A percentile compares a stretch with the other conserved stretches of the same genome.
phyloP scores from a whole-genome alignment of 2,329 filamentous ascomycete species.

The Microcera coccophila region DNA sequence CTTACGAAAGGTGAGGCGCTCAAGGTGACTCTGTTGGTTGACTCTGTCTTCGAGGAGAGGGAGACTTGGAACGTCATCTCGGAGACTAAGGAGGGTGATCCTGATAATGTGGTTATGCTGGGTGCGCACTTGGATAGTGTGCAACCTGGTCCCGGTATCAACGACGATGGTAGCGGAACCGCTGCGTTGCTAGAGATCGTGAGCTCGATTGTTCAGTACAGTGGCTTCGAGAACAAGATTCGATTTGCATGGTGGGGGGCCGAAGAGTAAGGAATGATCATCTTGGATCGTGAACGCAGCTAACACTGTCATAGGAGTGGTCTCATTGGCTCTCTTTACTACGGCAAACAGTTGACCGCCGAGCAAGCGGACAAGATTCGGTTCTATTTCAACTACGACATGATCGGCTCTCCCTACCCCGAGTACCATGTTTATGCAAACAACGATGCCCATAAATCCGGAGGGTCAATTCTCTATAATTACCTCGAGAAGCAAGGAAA shows the following conservation, averaged over 20 bases:
- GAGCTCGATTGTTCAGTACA: slow-evolving; percentile 35
- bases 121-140: slow-evolving; percentile 42
- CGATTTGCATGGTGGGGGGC: slow-evolving; percentile 43
- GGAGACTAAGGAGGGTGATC: slow-evolving; percentile 41
- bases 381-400: slow-evolving; percentile 69
- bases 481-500: slow-evolving; percentile 36
- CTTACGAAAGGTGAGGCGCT: slow-evolving; percentile 34
- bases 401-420: slow-evolving; percentile 53
- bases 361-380: slow-evolving; percentile 52
- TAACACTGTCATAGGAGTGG: slow-evolving; percentile 30
- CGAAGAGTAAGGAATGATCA: slow-evolving; percentile 32
- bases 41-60: slow-evolving; percentile 35
- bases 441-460: slow-evolving; percentile 36
- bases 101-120: slow-evolving; percentile 40
- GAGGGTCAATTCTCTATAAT: slow-evolving; percentile 33
- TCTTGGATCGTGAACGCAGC: background rate
- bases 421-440: slow-evolving; percentile 39
- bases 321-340: slow-evolving; percentile 43
- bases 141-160: slow-evolving; percentile 38
- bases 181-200: slow-evolving; percentile 38
- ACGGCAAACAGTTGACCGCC: slow-evolving; percentile 33
- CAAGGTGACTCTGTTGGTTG: slow-evolving; percentile 34
- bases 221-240: slow-evolving; percentile 40
- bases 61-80: slow-evolving; percentile 41
- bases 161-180: slow-evolving; percentile 40